A percentile compares a stretch with the other conserved stretches of the same genome.
Evolutionary conservation across 495 filamentous ascomycete species (phyloP).

Genomic region (Tuber borchii): DNA sequence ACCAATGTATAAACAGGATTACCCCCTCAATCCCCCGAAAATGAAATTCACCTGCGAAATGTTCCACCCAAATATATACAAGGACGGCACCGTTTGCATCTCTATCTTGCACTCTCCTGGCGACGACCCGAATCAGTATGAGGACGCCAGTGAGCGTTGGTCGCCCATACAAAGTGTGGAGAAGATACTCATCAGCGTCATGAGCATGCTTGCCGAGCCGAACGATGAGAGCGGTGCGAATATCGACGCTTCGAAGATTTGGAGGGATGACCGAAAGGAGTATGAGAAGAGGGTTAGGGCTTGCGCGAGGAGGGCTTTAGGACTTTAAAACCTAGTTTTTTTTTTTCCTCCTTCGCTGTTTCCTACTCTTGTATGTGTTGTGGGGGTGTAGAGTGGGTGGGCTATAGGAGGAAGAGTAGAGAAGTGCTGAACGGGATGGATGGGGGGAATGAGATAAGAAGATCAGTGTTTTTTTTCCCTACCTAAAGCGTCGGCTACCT

Average conservation of each 20-base stretch:
- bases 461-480: neutral
- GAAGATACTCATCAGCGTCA: constrained; percentile 85
- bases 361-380: neutral
- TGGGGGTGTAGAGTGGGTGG: neutral
- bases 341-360: neutral
- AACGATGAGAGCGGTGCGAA: constrained; percentile 96
- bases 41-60: constrained; percentile 84
- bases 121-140: constrained; percentile 94
- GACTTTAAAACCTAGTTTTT: constrained; percentile 5
- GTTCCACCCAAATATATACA: constrained; percentile 96
- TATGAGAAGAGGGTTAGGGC: constrained; percentile 73
- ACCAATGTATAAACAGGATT: constrained; percentile 49
- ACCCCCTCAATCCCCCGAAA: constrained; percentile 83
- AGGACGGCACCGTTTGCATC: constrained; percentile 85
- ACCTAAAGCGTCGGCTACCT: constrained; percentile 11
- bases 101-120: constrained; percentile 94
- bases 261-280: constrained; percentile 70
- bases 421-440: neutral
- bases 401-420: neutral
- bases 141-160: constrained; percentile 87
- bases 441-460: neutral
- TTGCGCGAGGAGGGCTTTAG: constrained; percentile 65
- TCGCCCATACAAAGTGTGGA: constrained; percentile 95
- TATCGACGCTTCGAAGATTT: constrained; percentile 79
- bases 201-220: constrained; percentile 85